Conservation (phyloP, 2,329 filamentous ascomycete species). For the Anthostomella pinea region DNA sequence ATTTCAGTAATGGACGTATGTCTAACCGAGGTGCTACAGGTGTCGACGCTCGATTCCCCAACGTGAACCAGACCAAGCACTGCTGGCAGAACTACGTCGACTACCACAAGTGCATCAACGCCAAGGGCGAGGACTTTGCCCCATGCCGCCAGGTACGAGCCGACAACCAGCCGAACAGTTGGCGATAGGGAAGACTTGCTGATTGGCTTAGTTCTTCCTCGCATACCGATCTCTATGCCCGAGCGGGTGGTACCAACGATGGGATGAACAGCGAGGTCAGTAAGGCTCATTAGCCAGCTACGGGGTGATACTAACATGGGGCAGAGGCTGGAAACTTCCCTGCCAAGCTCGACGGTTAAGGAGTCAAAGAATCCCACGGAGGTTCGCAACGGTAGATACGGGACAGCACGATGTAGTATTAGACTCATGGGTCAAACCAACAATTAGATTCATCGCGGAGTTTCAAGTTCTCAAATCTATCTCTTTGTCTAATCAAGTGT, state of each 20-base stretch:
- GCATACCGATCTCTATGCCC: conserved; percentile 98
- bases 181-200: conserved; percentile 21
- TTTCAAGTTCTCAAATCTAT: conserved; percentile 1
- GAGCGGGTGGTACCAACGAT: conserved; percentile 87
- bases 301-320: conserved; percentile 24
- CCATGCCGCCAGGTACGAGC: conserved; percentile 85
- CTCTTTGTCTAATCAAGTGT: too few species aligned
- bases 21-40: conserved; percentile 52
- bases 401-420: conserved; percentile 27
- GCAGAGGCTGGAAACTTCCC: conserved; percentile 68
- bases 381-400: conserved; percentile 11
- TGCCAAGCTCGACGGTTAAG: conserved; percentile 59
- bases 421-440: conserved; percentile 21
- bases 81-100: conserved; percentile 99
- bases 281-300: conserved; percentile 20
- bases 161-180: neutral
- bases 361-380: conserved; percentile 7
- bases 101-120: conserved; percentile 99
- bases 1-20: conserved; percentile 4
- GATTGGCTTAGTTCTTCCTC: conserved; percentile 73
- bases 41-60: conserved; percentile 98
- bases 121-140: conserved; percentile 97
- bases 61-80: conserved; percentile 98
- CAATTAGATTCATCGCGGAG: conserved; percentile 21
- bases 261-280: conserved; percentile 96